Evolutionary conservation across 805 yeast species (phyloP), one percentile per base, ranked within the genome.

Genomic region (Isabelozyma rhagii): DNA sequence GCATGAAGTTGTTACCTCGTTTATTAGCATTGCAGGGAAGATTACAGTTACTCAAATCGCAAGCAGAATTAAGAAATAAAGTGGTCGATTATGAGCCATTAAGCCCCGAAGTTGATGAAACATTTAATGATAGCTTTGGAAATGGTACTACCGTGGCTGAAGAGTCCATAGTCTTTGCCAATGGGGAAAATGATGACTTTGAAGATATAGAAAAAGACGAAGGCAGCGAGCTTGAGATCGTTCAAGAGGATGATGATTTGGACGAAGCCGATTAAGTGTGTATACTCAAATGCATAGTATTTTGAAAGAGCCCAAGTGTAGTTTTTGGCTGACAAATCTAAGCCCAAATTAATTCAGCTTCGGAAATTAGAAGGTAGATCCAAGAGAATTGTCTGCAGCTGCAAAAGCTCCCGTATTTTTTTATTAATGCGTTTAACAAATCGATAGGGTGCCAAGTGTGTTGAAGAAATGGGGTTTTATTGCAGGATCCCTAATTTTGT

Each of bases 11-110:
- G 21, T 68, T 93, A 54, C 87, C 92, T 8, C 78, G 81, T 39
- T 73, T 93, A 46, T 69, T 92, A 25, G 83, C 94, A 1, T 77
- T 93, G 29, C 96, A 92, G 65, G 99, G 99, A 44, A 81, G 94
- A 55, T 72, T 93, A 44, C 87, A 85, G 59, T 77, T 93, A 64
- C 75, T 93, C 41, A 80, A 80, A 55, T 80, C 90, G 3, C 98
- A 93, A 68, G 77, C 89, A 9, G 78, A 80, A 50, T 70, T 93
- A 55, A 83, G 97, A 51, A 49, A 52, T n/a, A 53, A 51, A 43
- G 51, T 57, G 14, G 47, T 45, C 6, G 63, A 55, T 3, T 60
- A 55, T 29, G 60, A 54, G 11, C 47, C 44, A 10, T 55, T 48
- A 8, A 55, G 43, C 7, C 48, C 50, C 36, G 61, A 50, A 13